phyloP scores from a whole-genome alignment of 306 rosid species.

The Lithocarpus polystachyus region DNA sequence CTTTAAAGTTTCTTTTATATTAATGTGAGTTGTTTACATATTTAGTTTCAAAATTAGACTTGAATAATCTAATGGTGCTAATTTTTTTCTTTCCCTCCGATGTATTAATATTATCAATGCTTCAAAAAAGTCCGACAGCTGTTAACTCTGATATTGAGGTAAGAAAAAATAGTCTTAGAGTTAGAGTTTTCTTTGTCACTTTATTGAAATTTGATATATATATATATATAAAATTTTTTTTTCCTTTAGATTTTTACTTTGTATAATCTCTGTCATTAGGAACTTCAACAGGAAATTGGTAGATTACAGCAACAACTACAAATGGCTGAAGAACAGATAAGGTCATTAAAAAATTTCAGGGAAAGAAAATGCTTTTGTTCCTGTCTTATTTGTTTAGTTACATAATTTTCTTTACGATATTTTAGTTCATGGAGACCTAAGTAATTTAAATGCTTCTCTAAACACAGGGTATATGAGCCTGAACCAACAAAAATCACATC shows the following conservation, averaged over 20 bases:
- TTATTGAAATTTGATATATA: background rate
- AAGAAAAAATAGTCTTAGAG: background rate
- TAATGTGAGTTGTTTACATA: background rate
- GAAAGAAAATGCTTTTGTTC: background rate
- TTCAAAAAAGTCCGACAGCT: conserved; percentile 31
- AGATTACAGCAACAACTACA: conserved; percentile 76
- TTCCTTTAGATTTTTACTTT: background rate
- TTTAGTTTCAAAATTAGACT: background rate
- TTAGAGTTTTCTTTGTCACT: background rate
- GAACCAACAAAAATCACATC: conserved; percentile 65
- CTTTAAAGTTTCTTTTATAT: background rate
- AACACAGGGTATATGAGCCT: conserved; percentile 61
- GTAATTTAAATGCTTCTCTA: background rate
- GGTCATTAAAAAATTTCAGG: conserved; percentile 33
- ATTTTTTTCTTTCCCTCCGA: background rate
- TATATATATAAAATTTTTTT: no score
- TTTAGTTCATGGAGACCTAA: background rate
- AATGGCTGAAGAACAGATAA: conserved; percentile 71
- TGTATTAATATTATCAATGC: background rate
- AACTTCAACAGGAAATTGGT: conserved; percentile 64
- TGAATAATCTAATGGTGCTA: background rate
- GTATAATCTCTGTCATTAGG: conserved; percentile 31
- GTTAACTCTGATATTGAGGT: conserved; percentile 47
- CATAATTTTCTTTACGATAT: background rate
- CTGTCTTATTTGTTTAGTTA: background rate